Evolutionary conservation across 2,329 filamentous ascomycete genomes (phyloP).

Genomic region (Sclerotinia spermophila): DNA sequence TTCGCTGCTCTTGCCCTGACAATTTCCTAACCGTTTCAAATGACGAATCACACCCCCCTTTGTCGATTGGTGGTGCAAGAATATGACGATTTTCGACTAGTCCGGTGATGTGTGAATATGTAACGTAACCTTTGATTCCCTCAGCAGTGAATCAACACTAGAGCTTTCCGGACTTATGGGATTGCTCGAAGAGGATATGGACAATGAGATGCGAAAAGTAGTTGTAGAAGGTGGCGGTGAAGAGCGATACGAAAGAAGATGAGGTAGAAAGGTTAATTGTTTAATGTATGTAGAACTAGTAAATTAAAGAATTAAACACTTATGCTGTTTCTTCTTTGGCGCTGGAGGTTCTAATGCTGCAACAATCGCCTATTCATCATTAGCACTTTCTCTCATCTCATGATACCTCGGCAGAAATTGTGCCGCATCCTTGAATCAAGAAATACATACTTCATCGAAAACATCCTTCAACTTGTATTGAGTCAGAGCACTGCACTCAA

Average conservation of each 20-base stretch:
- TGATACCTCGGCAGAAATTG: background rate
- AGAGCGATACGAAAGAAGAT: background rate
- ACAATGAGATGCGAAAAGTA: conserved; percentile 2
- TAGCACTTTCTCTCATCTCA: conserved; percentile 69
- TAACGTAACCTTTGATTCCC: conserved; percentile 6
- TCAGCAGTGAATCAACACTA: background rate
- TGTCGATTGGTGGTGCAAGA: background rate
- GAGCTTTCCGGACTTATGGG: conserved; percentile 1
- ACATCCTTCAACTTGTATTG: conserved; percentile 99
- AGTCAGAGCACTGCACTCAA: conserved; percentile 95
- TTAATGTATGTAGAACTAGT: conserved; percentile 2
- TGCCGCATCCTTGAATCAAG: background rate
- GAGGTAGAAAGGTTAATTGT: conserved; percentile 2
- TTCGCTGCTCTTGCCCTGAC: background rate
- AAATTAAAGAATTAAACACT: conserved; percentile 63
- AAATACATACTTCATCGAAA: conserved; percentile 81
- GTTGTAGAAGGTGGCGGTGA: background rate
- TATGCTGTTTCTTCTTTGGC: conserved; percentile 71
- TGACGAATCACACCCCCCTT: background rate
- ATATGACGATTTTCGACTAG: background rate
- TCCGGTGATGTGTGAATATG: conserved; percentile 6
- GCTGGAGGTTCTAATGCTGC: conserved; percentile 86
- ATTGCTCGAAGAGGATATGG: conserved; percentile 1
- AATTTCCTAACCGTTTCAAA: background rate
- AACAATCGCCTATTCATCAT: conserved; percentile 72